Percentiles rank a stretch among this genome's conserved stretches.
Evolutionary conservation across 1,139 yeast genomes (phyloP).

Genomic region (Hemisphaericaspora subhashii): DNA sequence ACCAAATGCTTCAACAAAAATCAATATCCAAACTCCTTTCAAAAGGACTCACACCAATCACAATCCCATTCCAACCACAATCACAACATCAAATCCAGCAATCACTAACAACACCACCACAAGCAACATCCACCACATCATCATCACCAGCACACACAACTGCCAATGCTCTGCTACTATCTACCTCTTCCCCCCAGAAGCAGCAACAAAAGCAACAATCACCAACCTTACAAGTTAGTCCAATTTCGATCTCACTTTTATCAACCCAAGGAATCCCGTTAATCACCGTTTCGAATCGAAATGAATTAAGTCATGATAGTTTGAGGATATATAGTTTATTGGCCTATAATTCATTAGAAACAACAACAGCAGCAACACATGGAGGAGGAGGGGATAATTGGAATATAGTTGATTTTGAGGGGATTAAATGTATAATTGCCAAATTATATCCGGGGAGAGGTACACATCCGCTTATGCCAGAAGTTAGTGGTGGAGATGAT

Average conservation of each 20-base stretch:
- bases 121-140: constrained; percentile 2
- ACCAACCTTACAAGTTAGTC: constrained; percentile 17
- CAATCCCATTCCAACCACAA: neutral
- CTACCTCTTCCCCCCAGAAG: too few species aligned
- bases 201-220: neutral
- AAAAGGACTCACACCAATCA: constrained; percentile 37
- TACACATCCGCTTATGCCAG: neutral
- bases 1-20: constrained; percentile 53
- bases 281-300: constrained; percentile 33
- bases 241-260: constrained; percentile 44
- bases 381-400: constrained; percentile 21
- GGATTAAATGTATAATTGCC: constrained; percentile 30
- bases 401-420: constrained; percentile 36
- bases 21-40: constrained; percentile 43
- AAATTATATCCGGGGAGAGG: constrained; percentile 13
- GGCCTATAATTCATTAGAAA: constrained; percentile 29
- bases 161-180: neutral
- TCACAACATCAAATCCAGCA: neutral
- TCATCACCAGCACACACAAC: constrained; percentile 2
- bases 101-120: constrained; percentile 11
- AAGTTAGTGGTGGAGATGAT: neutral
- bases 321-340: constrained; percentile 48
- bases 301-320: constrained; percentile 34
- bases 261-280: constrained; percentile 44
- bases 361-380: too few species aligned